Percentiles rank a stretch among this genome's conserved stretches.
Evolutionary conservation across 768 basidiomycete species (phyloP).

Genomic region (Pilatotrama ljubarskyi): DNA sequence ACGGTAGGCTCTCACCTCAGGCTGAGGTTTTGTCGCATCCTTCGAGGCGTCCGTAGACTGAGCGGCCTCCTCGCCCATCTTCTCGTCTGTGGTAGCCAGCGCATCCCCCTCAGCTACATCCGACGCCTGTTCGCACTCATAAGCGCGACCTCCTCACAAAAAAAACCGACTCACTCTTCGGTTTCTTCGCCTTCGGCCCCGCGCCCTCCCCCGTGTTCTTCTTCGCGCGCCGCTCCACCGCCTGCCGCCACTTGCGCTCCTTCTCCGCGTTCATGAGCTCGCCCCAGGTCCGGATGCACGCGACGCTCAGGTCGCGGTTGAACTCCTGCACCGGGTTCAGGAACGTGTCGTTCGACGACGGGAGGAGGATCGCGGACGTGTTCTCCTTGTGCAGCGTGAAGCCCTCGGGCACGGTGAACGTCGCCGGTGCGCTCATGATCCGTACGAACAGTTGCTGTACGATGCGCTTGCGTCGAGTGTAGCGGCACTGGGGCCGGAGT

Average conservation of each 20-base stretch:
- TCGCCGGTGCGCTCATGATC: conserved; percentile 12
- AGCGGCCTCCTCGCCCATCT: not conserved
- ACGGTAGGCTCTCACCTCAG: conserved; percentile 16
- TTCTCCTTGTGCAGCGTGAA: conserved; percentile 82
- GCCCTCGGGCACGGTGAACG: conserved; percentile 62
- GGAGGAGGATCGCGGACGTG: conserved; percentile 75
- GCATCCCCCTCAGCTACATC: conserved; percentile 7
- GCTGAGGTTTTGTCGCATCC: not conserved
- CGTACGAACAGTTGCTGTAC: not conserved
- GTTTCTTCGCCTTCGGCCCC: conserved; percentile 40
- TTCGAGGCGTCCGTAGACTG: not conserved
- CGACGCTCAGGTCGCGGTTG: conserved; percentile 92
- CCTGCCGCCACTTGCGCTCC: conserved; percentile 57
- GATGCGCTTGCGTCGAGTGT: not conserved
- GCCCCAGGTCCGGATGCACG: conserved; percentile 88
- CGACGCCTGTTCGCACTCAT: conserved; percentile 6
- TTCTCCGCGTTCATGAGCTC: conserved; percentile 67
- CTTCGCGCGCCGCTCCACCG: conserved; percentile 49
- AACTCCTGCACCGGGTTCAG: conserved; percentile 98
- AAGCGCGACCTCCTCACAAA: conserved; percentile 6
- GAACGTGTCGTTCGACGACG: conserved; percentile 80
- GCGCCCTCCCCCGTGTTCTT: conserved; percentile 23
- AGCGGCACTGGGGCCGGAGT: conserved; percentile 16
- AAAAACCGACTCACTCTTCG: conserved; percentile 41
- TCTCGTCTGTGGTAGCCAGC: not conserved